phyloP scores from a whole-genome alignment of 495 filamentous ascomycete genomes.

The Tuber aestivum region DNA sequence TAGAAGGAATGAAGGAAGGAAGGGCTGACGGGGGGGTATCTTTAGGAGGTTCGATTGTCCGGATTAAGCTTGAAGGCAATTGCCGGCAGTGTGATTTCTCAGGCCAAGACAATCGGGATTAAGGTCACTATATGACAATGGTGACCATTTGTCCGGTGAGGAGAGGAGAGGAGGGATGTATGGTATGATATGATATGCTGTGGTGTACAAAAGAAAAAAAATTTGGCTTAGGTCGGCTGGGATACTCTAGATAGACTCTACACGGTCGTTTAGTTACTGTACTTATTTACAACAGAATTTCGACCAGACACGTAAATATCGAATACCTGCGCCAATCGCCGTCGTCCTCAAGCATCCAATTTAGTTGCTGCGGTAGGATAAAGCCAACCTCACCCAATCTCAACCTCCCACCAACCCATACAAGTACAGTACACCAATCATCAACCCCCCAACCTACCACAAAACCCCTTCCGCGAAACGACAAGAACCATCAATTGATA shows the following conservation, averaged over 20 bases:
- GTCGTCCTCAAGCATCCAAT: background rate
- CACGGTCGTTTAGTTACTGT: background rate
- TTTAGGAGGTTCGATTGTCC: conserved; percentile 67
- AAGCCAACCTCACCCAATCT: background rate
- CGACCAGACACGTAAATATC: background rate
- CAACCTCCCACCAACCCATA: background rate
- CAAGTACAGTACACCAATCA: background rate
- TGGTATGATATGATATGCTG: background rate
- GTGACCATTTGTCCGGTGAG: background rate
- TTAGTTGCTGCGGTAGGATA: background rate
- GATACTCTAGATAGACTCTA: background rate
- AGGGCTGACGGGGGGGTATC: conserved; percentile 7
- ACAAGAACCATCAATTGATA: background rate
- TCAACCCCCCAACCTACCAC: background rate
- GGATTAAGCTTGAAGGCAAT: conserved; percentile 74
- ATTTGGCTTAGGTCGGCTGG: background rate
- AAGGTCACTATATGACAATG: conserved; percentile 59
- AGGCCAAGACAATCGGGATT: conserved; percentile 84
- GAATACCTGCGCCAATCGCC: background rate
- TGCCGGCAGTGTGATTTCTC: conserved; percentile 75
- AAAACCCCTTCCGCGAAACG: background rate
- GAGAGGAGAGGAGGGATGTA: background rate
- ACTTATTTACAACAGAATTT: background rate
- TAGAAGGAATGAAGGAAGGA: background rate
- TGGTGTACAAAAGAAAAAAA: background rate